These are phyloP conservation scores for Capillidium rhysosporum DNA, from an alignment of 371 early-diverging fungal genomes.

Conservation along the genomic window DNA sequence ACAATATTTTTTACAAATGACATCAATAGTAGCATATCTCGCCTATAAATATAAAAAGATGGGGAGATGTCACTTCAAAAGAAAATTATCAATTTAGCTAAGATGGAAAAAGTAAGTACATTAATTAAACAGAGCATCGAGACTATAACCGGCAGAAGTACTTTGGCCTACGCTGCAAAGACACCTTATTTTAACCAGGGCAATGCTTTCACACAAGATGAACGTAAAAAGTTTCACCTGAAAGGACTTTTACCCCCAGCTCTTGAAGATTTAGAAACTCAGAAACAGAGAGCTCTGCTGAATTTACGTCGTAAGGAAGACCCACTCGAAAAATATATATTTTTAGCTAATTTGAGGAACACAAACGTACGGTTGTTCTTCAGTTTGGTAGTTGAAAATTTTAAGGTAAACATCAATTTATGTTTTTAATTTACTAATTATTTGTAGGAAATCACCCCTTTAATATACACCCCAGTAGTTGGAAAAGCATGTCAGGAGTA, in stretches of 20 bases:
- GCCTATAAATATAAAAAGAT: too few species aligned
- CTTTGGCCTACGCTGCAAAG: too few species aligned
- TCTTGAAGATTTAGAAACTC: conserved; percentile 43
- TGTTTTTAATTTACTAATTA: neutral
- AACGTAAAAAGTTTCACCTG: conserved; percentile 30
- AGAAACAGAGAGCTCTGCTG: conserved; percentile 45
- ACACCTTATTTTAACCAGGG: conserved; percentile 13
- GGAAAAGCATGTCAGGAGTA: conserved; percentile 76
- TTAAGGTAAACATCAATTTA: conserved; percentile 29
- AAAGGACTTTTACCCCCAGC: conserved; percentile 45
- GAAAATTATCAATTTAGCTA: too few species aligned
- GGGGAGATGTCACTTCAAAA: too few species aligned
- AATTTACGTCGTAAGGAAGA: conserved; percentile 37
- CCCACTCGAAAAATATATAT: conserved; percentile 56
- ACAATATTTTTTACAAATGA: too few species aligned
- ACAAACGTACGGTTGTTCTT: conserved; percentile 64
- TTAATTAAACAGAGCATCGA: too few species aligned
- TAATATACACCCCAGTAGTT: conserved; percentile 84
- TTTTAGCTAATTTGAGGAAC: conserved; percentile 56
- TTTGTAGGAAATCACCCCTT: conserved; percentile 40
- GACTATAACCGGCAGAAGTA: too few species aligned
- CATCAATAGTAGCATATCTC: too few species aligned
- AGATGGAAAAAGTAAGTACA: too few species aligned
- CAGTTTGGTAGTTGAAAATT: conserved; percentile 41
- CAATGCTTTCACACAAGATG: conserved; percentile 21